Conservation (phyloP, 2,329 filamentous ascomycete species). For the Cordyceps farinosa region DNA sequence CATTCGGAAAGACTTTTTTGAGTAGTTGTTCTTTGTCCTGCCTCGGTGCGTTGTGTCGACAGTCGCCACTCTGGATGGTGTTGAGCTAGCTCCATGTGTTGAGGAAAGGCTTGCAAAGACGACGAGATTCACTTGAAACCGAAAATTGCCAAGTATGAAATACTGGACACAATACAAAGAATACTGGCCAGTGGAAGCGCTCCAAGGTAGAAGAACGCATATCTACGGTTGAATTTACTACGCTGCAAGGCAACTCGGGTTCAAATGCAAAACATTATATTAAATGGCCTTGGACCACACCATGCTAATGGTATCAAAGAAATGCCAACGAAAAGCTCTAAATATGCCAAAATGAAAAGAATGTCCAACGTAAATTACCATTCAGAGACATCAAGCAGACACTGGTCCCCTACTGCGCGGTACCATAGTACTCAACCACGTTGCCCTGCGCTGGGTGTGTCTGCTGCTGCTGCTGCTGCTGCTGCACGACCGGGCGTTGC, state of each 20-base stretch:
- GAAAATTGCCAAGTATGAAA: too few relatives aligned
- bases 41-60: background rate
- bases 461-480: background rate
- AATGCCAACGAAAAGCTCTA: background rate
- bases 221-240: too few relatives aligned
- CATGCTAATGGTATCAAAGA: background rate
- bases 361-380: background rate
- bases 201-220: too few relatives aligned
- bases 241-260: too few relatives aligned
- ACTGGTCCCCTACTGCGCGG: background rate
- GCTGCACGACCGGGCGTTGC: background rate
- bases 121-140: too few relatives aligned
- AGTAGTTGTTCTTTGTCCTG: background rate
- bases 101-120: too few relatives aligned
- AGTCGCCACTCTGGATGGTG: too few relatives aligned
- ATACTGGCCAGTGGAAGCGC: too few relatives aligned
- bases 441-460: background rate
- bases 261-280: background rate
- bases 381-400: background rate
- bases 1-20: background rate
- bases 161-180: too few relatives aligned
- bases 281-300: background rate
- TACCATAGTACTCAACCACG: slow-evolving; percentile 9
- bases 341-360: background rate
- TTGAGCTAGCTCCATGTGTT: too few relatives aligned